Evolutionary conservation across 768 basidiomycete species (phyloP).

Genomic region (Hirschioporus abietinus): DNA sequence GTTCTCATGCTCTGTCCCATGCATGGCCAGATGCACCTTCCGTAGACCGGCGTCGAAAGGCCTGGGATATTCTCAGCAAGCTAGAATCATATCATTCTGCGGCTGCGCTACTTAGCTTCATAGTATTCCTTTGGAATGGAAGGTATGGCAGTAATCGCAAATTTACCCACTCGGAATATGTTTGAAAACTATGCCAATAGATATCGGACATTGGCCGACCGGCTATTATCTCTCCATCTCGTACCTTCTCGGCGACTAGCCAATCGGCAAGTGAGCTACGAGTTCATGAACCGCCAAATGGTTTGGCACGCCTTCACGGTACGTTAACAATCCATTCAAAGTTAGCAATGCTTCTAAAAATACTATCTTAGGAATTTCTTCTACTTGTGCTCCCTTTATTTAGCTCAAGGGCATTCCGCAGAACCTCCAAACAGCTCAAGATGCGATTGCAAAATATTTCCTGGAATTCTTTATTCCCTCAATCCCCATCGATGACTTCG

Average conservation of each 20-base stretch:
- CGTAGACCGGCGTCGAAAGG: slow-evolving; percentile 63
- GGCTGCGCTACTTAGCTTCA: slow-evolving; percentile 67
- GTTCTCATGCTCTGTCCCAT: slow-evolving; percentile 68
- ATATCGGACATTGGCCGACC: slow-evolving; percentile 79
- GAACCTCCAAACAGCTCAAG: slow-evolving; percentile 25
- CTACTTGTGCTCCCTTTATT: slow-evolving; percentile 87
- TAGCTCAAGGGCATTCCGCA: slow-evolving; percentile 59
- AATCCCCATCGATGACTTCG: background rate
- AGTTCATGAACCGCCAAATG: slow-evolving; percentile 99
- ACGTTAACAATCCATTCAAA: slow-evolving; percentile 23
- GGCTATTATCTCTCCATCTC: slow-evolving; percentile 70
- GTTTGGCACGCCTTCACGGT: slow-evolving; percentile 99
- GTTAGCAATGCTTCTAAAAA: slow-evolving; percentile 6
- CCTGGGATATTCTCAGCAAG: slow-evolving; percentile 64
- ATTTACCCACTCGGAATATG: background rate
- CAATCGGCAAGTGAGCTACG: slow-evolving; percentile 88
- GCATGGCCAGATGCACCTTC: slow-evolving; percentile 92
- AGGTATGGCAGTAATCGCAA: slow-evolving; percentile 43
- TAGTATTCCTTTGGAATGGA: slow-evolving; percentile 82
- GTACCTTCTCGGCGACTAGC: slow-evolving; percentile 64
- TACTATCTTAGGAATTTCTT: slow-evolving; percentile 74
- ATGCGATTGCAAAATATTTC: background rate
- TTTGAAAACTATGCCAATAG: slow-evolving; percentile 32
- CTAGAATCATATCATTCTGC: slow-evolving; percentile 64
- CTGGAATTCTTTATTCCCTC: slow-evolving; percentile 1